These are phyloP conservation scores for Dictyostelium capitatum DNA, from an alignment of 78 protist species.

Conservation along the genomic window DNA sequence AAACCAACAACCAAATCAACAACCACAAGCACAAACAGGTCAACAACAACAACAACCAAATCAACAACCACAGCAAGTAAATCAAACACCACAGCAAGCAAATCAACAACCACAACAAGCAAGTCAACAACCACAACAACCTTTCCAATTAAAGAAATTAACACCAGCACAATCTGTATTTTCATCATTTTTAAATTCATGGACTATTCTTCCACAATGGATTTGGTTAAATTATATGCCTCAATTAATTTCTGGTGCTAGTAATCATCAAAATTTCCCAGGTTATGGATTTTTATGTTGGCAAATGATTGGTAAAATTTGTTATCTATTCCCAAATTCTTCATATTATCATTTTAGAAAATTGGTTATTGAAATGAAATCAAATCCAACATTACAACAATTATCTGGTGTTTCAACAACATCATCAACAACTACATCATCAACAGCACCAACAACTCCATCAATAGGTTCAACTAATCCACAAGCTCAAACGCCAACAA, in stretches of 20 bases:
- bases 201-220: slow-evolving; percentile 61
- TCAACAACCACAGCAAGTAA: slow-evolving; percentile 24
- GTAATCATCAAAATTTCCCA: slow-evolving; percentile 16
- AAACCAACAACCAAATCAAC: neutral
- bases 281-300: slow-evolving; percentile 77
- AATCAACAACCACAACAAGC: neutral
- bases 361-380: slow-evolving; percentile 52
- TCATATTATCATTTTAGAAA: slow-evolving; percentile 62
- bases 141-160: slow-evolving; percentile 20
- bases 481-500: neutral
- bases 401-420: neutral
- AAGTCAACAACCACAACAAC: neutral
- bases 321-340: slow-evolving; percentile 48
- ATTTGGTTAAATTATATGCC: slow-evolving; percentile 64
- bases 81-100: neutral
- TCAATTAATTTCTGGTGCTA: slow-evolving; percentile 47
- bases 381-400: neutral
- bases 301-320: slow-evolving; percentile 58
- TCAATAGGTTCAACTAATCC: neutral
- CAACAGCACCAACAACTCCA: neutral
- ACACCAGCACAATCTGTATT: slow-evolving; percentile 57
- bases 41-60: neutral
- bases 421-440: neutral
- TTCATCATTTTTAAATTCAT: slow-evolving; percentile 28
- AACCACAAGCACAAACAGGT: neutral